Evolutionary conservation across 2,329 filamentous ascomycete species (phyloP).

Genomic region (Bimuria novae-zelandiae): DNA sequence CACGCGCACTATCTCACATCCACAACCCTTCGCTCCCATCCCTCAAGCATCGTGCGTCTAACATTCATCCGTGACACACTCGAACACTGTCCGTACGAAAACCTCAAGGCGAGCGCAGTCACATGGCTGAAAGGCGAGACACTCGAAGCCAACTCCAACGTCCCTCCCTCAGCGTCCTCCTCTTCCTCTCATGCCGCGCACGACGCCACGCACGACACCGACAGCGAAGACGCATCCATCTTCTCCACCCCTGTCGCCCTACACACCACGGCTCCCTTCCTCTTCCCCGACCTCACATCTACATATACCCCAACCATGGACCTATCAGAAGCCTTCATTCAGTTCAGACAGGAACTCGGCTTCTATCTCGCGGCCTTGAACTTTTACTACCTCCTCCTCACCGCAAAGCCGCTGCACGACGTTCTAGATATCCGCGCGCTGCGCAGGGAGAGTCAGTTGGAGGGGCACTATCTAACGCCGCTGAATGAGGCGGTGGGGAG

Average conservation of each 20-base stretch:
- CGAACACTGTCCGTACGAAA: constrained; percentile 58
- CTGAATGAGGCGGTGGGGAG: constrained; percentile 43
- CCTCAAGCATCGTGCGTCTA: constrained; percentile 56
- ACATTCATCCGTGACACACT: constrained; percentile 61
- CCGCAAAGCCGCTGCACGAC: constrained; percentile 53
- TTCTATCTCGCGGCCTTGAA: constrained; percentile 62
- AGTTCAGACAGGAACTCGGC: constrained; percentile 57
- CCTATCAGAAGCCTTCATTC: constrained; percentile 44
- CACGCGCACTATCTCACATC: constrained; percentile 56
- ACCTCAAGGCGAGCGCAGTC: constrained; percentile 61
- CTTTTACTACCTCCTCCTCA: constrained; percentile 62
- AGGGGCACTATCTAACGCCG: constrained; percentile 50
- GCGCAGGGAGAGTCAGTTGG: constrained; percentile 47
- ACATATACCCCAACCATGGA: constrained; percentile 41
- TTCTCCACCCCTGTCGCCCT: constrained; percentile 56
- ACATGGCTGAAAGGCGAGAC: constrained; percentile 66
- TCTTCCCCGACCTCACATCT: constrained; percentile 57
- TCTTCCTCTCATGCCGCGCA: constrained; percentile 16
- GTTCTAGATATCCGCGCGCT: constrained; percentile 53
- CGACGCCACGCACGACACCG: constrained; percentile 19
- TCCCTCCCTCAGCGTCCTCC: constrained; percentile 12
- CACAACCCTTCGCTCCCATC: constrained; percentile 58
- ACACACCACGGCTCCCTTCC: constrained; percentile 54
- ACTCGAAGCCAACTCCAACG: constrained; percentile 50
- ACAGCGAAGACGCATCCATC: constrained; percentile 33